Base-by-base conservation (phyloP, 139 green algal species). In the Micractinium sp. region DNA sequence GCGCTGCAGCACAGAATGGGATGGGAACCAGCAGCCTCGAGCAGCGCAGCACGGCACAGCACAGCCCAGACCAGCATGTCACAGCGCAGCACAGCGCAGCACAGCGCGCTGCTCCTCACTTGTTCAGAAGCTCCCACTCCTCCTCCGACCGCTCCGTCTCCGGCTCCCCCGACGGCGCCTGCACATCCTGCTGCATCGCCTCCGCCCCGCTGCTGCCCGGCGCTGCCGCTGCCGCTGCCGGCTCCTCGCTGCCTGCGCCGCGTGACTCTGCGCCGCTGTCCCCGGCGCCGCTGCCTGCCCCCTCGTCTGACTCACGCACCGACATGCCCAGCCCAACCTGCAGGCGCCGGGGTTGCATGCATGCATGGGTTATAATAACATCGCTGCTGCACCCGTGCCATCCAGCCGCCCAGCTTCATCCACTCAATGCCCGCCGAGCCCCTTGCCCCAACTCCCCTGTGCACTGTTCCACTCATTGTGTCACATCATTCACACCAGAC, bases 321-420 rank as follows among this genome's bases (percentile, higher is more conserved):
- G 96, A 87, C 69, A 95, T 66, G 29, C 94, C 95, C 75, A 98
- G 89, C 20, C 92, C 93, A 22, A 97, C 92, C 38, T 91, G 61
- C 81, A 95, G 41, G 63, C 20, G 63, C 14, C 2, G 63, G 63
- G 22, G 63, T 16, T 56, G 47, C 47, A 56, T 56, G 47, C 47
- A 56, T 9, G 47, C 47, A 56, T 16, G 9, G 47, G 47, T 56
- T 56, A 9, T 9, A 56, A 9, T 9, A 56, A 56, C 47, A 5
- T 9, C 9, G 47, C 47, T 56, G 47, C 47, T 56, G 47, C 47
- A 56, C 5, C 47, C 5, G 47, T 56, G 47, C 47, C 47, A 56
- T 56, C 47, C 9, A 9, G 5, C 47, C 47, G 47, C 47, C 47
- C 47, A 56, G 9, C 47, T 56, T 9, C 47, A 56, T 5, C 63